Conservation (phyloP, 176 grass and related monocot genomes). For the Microstegium vimineum region DNA sequence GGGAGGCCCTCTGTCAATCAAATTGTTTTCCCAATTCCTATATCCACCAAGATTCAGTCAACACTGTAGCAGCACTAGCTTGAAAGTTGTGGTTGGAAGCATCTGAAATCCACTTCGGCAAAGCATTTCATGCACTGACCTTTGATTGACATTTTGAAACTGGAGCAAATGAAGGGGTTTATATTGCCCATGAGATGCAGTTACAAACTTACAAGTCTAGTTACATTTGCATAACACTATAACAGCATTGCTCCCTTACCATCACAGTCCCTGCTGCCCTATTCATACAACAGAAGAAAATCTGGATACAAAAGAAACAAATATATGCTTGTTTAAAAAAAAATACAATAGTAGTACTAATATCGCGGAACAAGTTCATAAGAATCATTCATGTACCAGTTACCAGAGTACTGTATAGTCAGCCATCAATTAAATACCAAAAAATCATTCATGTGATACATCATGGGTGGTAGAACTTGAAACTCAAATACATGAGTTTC, state of each 20-base stretch:
- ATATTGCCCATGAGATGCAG: background rate
- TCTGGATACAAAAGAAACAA: background rate
- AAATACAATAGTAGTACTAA: background rate
- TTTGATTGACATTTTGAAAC: background rate
- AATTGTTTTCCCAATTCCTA: background rate
- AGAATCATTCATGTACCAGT: background rate
- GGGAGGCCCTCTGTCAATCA: background rate
- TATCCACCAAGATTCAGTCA: background rate
- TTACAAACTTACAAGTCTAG: background rate
- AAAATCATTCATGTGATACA: background rate
- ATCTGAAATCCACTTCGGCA: background rate
- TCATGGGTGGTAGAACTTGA: background rate
- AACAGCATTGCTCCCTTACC: background rate
- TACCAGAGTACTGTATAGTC: background rate
- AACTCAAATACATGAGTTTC: constrained; percentile 1
- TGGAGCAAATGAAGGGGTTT: background rate
- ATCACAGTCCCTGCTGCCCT: background rate
- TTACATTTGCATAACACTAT: background rate
- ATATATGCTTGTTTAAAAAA: background rate
- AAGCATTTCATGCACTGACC: background rate
- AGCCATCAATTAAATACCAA: background rate
- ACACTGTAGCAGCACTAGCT: background rate
- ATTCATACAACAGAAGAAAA: background rate
- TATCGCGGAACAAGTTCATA: background rate
- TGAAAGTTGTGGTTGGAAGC: background rate